Evolutionary conservation across 208 protist species (phyloP), one percentile per base, ranked within the genome.

Genomic region (Trypanosoma grayi): DNA sequence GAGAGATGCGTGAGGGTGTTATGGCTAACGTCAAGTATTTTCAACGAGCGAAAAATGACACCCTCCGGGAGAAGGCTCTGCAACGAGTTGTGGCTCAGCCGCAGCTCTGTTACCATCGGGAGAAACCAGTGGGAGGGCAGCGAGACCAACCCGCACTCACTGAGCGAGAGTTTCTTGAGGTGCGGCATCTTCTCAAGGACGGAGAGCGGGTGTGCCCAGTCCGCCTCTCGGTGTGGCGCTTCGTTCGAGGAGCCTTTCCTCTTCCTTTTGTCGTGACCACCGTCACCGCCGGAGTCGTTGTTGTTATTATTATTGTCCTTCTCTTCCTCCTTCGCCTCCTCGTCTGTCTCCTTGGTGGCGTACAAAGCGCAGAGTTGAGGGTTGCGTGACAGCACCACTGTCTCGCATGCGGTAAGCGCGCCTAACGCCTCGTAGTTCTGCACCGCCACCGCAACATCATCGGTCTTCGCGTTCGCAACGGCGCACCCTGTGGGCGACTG

Each of bases 11-110:
- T 33, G 27, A 95, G 60, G 11, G 66, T 33, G 43, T 92, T 95
- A 73, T 83, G 65, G 65, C 79, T 87, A 27, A 95, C 78, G 58
- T 95, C 89, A 10, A 95, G 70, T 34, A 91, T 87, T 45, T 92
- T 79, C 47, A 95, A 45, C 0, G 89, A 95, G 48, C 84, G 83
- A 31, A 88, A 63, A 27, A 95, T 84, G 36, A 90, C 80, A 28
- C 89, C 83, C 24, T 92, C 83, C 16, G 89, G 89, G 55, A 87
- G 71, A 9, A 95, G 71, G 11, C 75, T 87, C 13, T 31, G 33
- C 16, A 95, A 66, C 16, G 52, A 40, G 44, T 95, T 95, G 36
- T 88, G 73, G 41, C 79, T 81, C 4, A 95, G 60, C 9, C 89
- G 78, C 60, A 95, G 73, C 64, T 95, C 89, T 45, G 79, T 91